Evolutionary conservation across 2,329 filamentous ascomycete genomes (phyloP).

Genomic region (Tolypocladium inflatum): DNA sequence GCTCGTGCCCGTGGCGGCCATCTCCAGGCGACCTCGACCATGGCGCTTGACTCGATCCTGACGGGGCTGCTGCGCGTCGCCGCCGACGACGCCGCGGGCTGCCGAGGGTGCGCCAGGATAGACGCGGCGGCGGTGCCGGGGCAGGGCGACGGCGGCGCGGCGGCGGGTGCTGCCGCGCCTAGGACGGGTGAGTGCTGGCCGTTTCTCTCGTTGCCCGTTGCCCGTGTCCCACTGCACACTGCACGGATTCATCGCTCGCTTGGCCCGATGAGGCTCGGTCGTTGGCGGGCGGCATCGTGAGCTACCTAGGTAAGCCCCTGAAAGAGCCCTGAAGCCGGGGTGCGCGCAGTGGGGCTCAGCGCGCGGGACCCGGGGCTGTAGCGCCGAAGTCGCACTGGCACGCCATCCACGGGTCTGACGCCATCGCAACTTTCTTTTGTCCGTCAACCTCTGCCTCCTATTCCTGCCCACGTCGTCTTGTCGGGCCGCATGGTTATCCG

Average conservation of each 20-base stretch:
- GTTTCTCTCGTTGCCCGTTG: too few relatives aligned
- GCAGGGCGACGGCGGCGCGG: background rate
- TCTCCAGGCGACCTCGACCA: background rate
- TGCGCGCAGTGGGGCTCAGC: background rate
- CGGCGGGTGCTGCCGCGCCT: background rate
- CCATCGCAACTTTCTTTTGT: conserved; percentile 5
- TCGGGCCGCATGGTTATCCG: background rate
- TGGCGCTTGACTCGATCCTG: background rate
- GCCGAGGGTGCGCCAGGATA: conserved; percentile 5
- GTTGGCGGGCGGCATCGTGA: too few relatives aligned
- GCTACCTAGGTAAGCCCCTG: too few relatives aligned
- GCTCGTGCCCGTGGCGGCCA: too few relatives aligned
- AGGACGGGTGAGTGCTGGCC: background rate
- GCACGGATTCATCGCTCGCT: background rate
- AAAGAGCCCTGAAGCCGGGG: too few relatives aligned
- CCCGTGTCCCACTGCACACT: too few relatives aligned
- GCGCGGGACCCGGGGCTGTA: background rate
- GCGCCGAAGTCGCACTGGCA: conserved; percentile 3
- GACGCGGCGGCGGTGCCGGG: background rate
- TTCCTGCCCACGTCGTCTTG: too few relatives aligned
- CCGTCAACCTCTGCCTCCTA: background rate
- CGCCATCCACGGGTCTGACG: conserved; percentile 4
- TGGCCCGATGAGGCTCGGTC: background rate
- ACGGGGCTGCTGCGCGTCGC: background rate
- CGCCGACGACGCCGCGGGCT: background rate